Conservation (phyloP, 2,329 filamentous ascomycete genomes). For the Claviceps cyperi region DNA sequence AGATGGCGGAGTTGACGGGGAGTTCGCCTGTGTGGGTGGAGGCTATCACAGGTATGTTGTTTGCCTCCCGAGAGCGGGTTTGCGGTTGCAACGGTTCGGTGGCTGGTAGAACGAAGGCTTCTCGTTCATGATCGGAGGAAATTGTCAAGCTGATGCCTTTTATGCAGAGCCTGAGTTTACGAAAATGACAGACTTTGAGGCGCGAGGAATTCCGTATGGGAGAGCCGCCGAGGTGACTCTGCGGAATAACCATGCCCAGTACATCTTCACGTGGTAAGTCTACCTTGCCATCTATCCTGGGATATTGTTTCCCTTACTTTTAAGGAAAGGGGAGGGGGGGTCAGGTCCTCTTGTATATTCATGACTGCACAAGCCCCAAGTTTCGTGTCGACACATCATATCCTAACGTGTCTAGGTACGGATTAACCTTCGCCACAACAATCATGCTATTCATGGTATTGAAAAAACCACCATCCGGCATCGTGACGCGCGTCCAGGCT, state of each 20-base stretch:
- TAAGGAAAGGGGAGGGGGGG: too few relatives aligned
- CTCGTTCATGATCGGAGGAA: neutral
- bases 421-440: slow-evolving; percentile 66
- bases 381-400: neutral
- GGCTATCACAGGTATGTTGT: slow-evolving; percentile 67
- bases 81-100: too few relatives aligned
- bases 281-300: too few relatives aligned
- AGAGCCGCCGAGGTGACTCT: slow-evolving; percentile 80
- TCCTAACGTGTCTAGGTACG: slow-evolving; percentile 50
- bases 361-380: neutral
- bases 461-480: slow-evolving; percentile 66
- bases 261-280: slow-evolving; percentile 93
- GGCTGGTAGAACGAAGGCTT: neutral
- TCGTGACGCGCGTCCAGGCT: slow-evolving; percentile 59
- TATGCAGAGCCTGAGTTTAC: slow-evolving; percentile 63
- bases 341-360: too few relatives aligned
- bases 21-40: slow-evolving; percentile 91
- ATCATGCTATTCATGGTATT: slow-evolving; percentile 96
- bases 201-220: slow-evolving; percentile 78
- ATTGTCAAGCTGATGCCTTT: neutral
- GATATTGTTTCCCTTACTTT: neutral
- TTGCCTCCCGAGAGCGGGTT: too few relatives aligned
- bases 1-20: slow-evolving; percentile 76
- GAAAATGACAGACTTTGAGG: slow-evolving; percentile 57
- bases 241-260: slow-evolving; percentile 93